A percentile compares a stretch with the other conserved stretches of the same genome.
phyloP scores from a whole-genome alignment of 1,284 basidiomycete species.

The Phlebopus sp. region DNA sequence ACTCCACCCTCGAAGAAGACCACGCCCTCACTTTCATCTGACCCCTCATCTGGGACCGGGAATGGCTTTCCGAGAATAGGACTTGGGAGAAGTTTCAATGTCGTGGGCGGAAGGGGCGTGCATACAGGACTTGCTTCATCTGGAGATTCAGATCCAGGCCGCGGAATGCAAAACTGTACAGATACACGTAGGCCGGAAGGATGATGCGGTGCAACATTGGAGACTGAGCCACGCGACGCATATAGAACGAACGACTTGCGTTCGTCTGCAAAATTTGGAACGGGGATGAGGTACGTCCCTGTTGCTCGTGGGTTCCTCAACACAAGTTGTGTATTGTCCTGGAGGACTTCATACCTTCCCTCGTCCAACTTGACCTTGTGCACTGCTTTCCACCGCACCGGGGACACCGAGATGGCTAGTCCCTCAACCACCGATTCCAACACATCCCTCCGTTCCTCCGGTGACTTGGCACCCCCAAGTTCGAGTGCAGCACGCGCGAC shows the following conservation, averaged over 20 bases:
- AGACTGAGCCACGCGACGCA: conserved; percentile 57
- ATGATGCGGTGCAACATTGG: conserved; percentile 47
- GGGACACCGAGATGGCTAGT: conserved; percentile 49
- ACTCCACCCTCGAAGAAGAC: conserved; percentile 58
- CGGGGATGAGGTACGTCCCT: conserved; percentile 50
- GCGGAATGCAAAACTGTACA: conserved; percentile 41
- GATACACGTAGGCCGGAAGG: conserved; percentile 41
- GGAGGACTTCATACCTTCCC: conserved; percentile 36
- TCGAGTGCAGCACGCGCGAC: conserved; percentile 80
- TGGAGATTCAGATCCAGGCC: conserved; percentile 15
- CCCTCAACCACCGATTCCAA: conserved; percentile 66
- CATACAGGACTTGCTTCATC: conserved; percentile 33
- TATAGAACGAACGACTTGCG: conserved; percentile 47
- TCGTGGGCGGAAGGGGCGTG: conserved; percentile 39
- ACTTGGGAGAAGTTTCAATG: conserved; percentile 60
- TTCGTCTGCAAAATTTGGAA: conserved; percentile 24
- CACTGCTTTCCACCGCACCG: neutral
- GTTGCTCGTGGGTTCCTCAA: conserved; percentile 44
- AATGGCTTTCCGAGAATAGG: conserved; percentile 51
- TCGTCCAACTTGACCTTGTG: conserved; percentile 12
- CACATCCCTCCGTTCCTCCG: conserved; percentile 33
- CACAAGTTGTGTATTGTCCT: conserved; percentile 37
- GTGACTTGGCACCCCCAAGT: conserved; percentile 42
- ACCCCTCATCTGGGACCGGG: conserved; percentile 62
- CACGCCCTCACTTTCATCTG: conserved; percentile 71